Percentiles rank a stretch among this genome's conserved stretches.
These are phyloP conservation scores for Phytophthora syringae DNA, from an alignment of 352 stramenopile species.

Conservation along the genomic window DNA sequence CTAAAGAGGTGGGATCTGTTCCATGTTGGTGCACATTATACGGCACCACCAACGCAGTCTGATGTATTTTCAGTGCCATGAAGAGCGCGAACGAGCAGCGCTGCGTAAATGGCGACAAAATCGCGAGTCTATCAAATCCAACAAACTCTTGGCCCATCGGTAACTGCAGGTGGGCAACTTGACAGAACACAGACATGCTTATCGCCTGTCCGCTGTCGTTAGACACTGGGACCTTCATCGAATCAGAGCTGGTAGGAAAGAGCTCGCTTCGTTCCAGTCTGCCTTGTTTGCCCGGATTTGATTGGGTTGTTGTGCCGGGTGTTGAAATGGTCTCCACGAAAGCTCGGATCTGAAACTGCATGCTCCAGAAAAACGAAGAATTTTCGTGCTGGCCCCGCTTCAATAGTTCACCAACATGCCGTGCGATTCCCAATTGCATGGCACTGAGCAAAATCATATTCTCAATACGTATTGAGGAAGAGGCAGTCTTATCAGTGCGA, in stretches of 20 bases:
- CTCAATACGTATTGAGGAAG: constrained; percentile 26
- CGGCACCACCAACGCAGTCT: constrained; percentile 38
- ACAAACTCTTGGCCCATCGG: constrained; percentile 59
- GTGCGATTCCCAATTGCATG: constrained; percentile 24
- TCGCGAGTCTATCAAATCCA: constrained; percentile 34
- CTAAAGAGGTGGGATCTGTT: constrained; percentile 9
- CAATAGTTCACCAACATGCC: constrained; percentile 23
- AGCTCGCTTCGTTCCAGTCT: constrained; percentile 28
- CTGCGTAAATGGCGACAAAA: constrained; percentile 59
- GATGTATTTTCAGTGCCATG: constrained; percentile 39
- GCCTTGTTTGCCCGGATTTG: constrained; percentile 13
- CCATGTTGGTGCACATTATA: constrained; percentile 8
- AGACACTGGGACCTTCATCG: neutral
- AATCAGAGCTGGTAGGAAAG: constrained; percentile 16
- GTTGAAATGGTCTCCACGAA: constrained; percentile 19
- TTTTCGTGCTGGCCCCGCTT: constrained; percentile 24
- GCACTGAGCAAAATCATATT: constrained; percentile 40
- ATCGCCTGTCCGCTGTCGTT: constrained; percentile 13
- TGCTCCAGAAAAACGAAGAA: constrained; percentile 45
- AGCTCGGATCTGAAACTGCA: constrained; percentile 45
- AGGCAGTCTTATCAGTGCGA: constrained; percentile 6
- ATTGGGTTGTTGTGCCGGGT: neutral
- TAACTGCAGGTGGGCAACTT: constrained; percentile 51
- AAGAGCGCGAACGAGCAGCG: constrained; percentile 59
- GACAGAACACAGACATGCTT: constrained; percentile 26